phyloP scores from a whole-genome alignment of 495 filamentous ascomycete species.

The Penicillium chermesinum region DNA sequence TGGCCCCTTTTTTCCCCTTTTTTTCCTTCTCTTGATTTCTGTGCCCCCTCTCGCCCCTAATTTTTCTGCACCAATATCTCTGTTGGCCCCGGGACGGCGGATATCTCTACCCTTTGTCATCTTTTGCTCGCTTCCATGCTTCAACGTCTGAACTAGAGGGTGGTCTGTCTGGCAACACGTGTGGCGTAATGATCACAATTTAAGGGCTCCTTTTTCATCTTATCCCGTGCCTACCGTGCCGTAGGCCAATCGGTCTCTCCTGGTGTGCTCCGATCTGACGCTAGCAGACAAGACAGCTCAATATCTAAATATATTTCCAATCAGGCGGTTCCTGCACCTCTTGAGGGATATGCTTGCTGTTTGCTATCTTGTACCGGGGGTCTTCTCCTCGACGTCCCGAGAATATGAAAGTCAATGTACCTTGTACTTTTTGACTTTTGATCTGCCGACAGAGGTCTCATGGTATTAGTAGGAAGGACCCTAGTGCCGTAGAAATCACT shows the following conservation, averaged over 20 bases:
- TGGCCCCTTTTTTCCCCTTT: conserved; percentile 13
- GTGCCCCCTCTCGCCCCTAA: neutral
- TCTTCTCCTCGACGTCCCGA: conserved; percentile 8
- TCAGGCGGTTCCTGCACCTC: neutral
- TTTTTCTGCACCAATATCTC: neutral
- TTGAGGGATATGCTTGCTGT: conserved; percentile 9
- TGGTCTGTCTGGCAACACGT: neutral
- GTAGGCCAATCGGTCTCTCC: neutral
- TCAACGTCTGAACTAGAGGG: neutral
- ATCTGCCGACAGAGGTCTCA: neutral
- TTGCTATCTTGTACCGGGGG: conserved; percentile 15
- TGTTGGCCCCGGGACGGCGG: conserved; percentile 1
- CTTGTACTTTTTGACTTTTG: conserved; percentile 12
- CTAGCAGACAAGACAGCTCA: neutral
- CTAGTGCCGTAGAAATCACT: no score
- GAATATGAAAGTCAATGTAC: conserved; percentile 20
- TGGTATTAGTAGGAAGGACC: neutral
- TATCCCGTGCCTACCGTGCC: neutral
- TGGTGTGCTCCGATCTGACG: neutral
- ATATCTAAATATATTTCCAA: no score
- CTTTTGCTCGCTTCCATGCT: neutral
- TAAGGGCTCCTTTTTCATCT: neutral
- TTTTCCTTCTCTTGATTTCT: conserved; percentile 5
- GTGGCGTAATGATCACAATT: neutral
- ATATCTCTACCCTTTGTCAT: neutral